Evolutionary conservation across 352 stramenopile genomes (phyloP), one percentile per base, ranked within the genome.

Genomic region (Globisporangium emineosum): DNA sequence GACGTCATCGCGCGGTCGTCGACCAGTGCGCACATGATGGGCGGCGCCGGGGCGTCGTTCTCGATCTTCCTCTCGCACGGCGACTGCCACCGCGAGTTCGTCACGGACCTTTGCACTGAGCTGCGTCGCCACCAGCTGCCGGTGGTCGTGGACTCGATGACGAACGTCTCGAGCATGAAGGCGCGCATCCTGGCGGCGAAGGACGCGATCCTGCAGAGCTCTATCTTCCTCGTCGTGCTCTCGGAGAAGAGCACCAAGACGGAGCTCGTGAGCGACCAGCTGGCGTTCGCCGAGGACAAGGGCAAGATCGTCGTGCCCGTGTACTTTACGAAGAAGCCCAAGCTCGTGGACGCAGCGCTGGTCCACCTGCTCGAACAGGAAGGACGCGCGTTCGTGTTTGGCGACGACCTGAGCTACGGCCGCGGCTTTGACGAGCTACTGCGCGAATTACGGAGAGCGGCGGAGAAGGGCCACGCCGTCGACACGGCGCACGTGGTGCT

Each of bases 251-350:
- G 76, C 64, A 81, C 84, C 54, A 86, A 89, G 68, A 92, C 79
- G 6, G 86, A 94, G 62, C 70, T 94, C 23, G 79, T 94, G 55
- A 91, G 83, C 65, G 83, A 92, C 66, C 83, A 94, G 68, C 65
- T 92, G n/a, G 85, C 81, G 19, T 94, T 91, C 58, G 85, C 83
- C 2, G 83, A 92, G 66, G 85, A 94, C 64, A 91, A 91, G 62
- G 85, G 80, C 55, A 91, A 91, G 71, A 69, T 68, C 29, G 86
- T 93, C 68, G 78, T 91, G 32, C 83, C 86, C 1, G 75, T 91
- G 27, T 88, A 91, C 64, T 89, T 80, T 49, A 88, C 78, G 17
- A 81, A 74, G 58, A 68, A 70, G 19, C 77, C 80, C 2, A 71
- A 69, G 30, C 59, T 86, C 23, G 63, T 89, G 32, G 77, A 88